A percentile compares a stretch with the other conserved stretches of the same genome.
phyloP scores from a whole-genome alignment of 2,329 filamentous ascomycete species.

The Sarocladiaceae sp. region DNA sequence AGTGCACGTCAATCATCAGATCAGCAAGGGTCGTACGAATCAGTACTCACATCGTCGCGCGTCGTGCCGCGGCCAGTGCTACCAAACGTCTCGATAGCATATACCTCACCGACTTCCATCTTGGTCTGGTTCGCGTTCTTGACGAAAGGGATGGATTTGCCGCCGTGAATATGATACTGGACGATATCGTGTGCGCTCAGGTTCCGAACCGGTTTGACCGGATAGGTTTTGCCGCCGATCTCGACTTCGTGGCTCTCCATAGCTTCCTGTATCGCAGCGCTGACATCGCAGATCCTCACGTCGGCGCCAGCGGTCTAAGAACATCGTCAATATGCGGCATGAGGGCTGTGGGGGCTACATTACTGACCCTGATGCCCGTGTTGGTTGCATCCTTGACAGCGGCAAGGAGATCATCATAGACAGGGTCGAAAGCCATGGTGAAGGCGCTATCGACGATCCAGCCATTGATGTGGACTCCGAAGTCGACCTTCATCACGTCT shows the following conservation, averaged over 20 bases:
- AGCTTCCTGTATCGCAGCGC: conserved; percentile 72
- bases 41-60: conserved; percentile 39
- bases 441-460: conserved; percentile 74
- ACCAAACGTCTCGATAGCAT: conserved; percentile 90
- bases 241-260: conserved; percentile 91
- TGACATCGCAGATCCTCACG: conserved; percentile 76
- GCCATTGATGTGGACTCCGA: conserved; percentile 70
- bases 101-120: conserved; percentile 92
- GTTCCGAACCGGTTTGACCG: conserved; percentile 74
- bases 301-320: conserved; percentile 68
- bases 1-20: not conserved
- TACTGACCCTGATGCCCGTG: conserved; percentile 61
- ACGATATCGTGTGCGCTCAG: conserved; percentile 81
- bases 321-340: conserved; percentile 5
- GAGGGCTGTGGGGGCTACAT: no score
- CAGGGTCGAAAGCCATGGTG: conserved; percentile 65
- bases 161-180: conserved; percentile 79
- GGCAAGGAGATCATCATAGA: conserved; percentile 64
- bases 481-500: conserved; percentile 74
- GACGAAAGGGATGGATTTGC: conserved; percentile 84
- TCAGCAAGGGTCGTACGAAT: not conserved
- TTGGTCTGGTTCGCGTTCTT: conserved; percentile 78
- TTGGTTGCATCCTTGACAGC: conserved; percentile 71
- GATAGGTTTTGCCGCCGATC: conserved; percentile 67
- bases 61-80: conserved; percentile 80